These are phyloP conservation scores for Diaporthe capsici DNA, from an alignment of 2,329 filamentous ascomycete species.

Conservation along the genomic window DNA sequence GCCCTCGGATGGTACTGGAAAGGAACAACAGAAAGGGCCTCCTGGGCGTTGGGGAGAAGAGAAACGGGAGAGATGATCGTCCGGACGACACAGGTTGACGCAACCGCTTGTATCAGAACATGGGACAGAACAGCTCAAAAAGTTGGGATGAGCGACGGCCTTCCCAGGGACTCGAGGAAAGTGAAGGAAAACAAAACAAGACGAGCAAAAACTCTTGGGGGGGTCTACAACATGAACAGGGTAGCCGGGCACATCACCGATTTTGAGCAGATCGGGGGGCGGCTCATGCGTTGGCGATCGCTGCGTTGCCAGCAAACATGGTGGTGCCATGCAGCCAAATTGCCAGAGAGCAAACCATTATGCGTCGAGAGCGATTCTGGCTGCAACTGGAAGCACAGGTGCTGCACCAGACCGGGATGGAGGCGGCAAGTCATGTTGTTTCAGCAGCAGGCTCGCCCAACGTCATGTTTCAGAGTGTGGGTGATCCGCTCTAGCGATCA, in stretches of 20 bases:
- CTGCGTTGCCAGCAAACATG: slow-evolving; percentile 25
- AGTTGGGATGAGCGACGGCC: slow-evolving; percentile 10
- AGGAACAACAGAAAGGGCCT: slow-evolving; percentile 1
- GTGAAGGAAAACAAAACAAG: slow-evolving; percentile 4
- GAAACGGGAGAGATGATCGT: slow-evolving; percentile 10
- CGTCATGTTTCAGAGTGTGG: slow-evolving; percentile 33
- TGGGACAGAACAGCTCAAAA: slow-evolving; percentile 2
- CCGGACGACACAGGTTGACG: slow-evolving; percentile 14
- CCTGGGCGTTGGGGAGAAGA: slow-evolving; percentile 18
- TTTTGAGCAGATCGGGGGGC: slow-evolving; percentile 11
- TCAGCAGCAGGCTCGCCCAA: slow-evolving; percentile 26
- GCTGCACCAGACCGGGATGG: slow-evolving; percentile 14
- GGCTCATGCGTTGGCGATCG: background rate
- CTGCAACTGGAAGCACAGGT: slow-evolving; percentile 20
- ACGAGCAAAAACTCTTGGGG: slow-evolving; percentile 5
- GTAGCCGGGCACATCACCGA: slow-evolving; percentile 14
- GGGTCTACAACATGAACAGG: background rate
- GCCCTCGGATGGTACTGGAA: slow-evolving; percentile 18
- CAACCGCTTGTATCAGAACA: slow-evolving; percentile 22
- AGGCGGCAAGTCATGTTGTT: slow-evolving; percentile 33
- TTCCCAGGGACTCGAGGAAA: background rate
- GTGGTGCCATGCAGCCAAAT: slow-evolving; percentile 28
- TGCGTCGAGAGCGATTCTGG: slow-evolving; percentile 27
- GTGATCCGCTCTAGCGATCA: slow-evolving; percentile 21
- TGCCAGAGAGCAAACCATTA: slow-evolving; percentile 21